These are phyloP conservation scores for Exophiala spinifera DNA, from an alignment of 2,329 filamentous ascomycete species.

Conservation along the genomic window DNA sequence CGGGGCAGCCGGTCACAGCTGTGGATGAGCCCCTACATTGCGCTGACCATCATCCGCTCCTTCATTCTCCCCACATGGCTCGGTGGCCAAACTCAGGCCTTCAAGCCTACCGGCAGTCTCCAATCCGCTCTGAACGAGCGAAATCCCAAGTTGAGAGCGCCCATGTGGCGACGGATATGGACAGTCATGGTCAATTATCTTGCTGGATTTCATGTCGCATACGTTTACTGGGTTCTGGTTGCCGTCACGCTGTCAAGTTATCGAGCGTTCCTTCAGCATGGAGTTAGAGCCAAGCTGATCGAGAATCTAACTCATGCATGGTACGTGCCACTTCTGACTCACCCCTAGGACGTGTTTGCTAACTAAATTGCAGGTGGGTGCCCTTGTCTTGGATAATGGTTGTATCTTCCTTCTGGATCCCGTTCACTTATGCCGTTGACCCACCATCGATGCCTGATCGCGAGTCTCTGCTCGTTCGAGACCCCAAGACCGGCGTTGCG, in stretches of 20 bases:
- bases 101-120: constrained; percentile 60
- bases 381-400: constrained; percentile 55
- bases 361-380: neutral
- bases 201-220: constrained; percentile 54
- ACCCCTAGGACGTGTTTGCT: constrained; percentile 34
- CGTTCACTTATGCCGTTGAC: constrained; percentile 59
- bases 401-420: constrained; percentile 56
- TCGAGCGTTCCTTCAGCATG: constrained; percentile 47
- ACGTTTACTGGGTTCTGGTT: constrained; percentile 54
- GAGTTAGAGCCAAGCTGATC: constrained; percentile 44
- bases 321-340: constrained; percentile 54
- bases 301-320: constrained; percentile 53
- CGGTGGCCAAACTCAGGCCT: constrained; percentile 57
- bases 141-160: constrained; percentile 40
- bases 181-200: constrained; percentile 57
- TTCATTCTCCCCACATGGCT: constrained; percentile 60
- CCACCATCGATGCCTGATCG: constrained; percentile 58
- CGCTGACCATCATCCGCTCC: constrained; percentile 55
- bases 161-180: constrained; percentile 52
- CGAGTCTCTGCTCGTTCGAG: constrained; percentile 55
- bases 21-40: constrained; percentile 63
- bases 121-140: constrained; percentile 58
- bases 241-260: constrained; percentile 52
- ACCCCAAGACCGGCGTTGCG: constrained; percentile 51
- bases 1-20: constrained; percentile 56